These are phyloP conservation scores for Dianthus caryophyllus DNA, from an alignment of 148 eudicot genomes.

Conservation along the genomic window DNA sequence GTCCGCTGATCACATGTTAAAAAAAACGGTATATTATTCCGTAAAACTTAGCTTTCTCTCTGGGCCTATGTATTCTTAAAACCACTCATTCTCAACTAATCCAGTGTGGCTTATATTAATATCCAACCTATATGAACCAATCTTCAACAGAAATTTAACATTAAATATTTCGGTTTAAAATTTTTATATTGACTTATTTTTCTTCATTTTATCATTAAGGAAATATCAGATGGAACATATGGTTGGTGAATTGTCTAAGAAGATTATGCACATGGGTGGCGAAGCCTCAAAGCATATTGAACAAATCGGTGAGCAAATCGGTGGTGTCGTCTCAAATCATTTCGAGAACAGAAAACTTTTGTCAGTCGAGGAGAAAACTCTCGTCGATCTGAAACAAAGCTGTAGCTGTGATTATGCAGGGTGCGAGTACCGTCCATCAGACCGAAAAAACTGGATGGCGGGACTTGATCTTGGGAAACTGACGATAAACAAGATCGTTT, in stretches of 20 bases:
- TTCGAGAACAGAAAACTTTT: conserved; percentile 33
- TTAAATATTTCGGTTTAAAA: neutral
- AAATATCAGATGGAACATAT: neutral
- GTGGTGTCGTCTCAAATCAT: conserved; percentile 5
- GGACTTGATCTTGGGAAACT: conserved; percentile 49
- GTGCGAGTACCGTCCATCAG: conserved; percentile 51
- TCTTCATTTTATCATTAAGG: conserved; percentile 14
- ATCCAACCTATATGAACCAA: conserved; percentile 19
- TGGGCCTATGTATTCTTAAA: neutral
- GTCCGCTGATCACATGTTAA: too few relatives aligned
- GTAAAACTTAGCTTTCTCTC: conserved; percentile 15
- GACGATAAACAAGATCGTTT: conserved; percentile 56
- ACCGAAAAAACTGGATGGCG: conserved; percentile 79
- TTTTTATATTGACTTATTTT: neutral
- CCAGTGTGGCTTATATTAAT: conserved; percentile 2
- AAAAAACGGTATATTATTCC: neutral
- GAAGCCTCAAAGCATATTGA: conserved; percentile 53
- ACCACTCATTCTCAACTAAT: conserved; percentile 15
- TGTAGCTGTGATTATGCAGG: conserved; percentile 63
- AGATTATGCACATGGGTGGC: conserved; percentile 45
- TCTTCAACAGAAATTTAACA: neutral
- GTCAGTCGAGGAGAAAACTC: conserved; percentile 42
- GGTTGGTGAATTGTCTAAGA: neutral
- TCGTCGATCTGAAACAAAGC: conserved; percentile 39
- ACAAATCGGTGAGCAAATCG: too few relatives aligned